Base-by-base conservation (phyloP, 148 eudicot genomes). In the Rhododendron ferrugineum region DNA sequence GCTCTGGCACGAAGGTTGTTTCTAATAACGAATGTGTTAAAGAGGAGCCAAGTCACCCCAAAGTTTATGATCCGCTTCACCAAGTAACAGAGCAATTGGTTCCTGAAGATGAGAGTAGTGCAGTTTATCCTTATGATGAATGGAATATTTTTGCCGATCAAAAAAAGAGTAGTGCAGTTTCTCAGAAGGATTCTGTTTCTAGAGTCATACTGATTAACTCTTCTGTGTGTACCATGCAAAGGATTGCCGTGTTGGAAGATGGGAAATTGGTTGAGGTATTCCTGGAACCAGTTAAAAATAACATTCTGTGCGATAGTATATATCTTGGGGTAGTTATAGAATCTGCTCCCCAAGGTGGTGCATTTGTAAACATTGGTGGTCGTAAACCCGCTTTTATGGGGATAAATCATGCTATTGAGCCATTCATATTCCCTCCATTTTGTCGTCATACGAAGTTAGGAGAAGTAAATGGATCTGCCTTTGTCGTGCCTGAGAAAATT, bases 311-410 rank as follows among this genome's bases (percentile, higher is more conserved):
- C 88, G 98, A 93, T 91, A 96, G 93, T 89, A 93, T 96, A 88
- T 96, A 96, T 86, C 91, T 96, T 73, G 99, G 98, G 85, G 93
- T 89, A 44, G 90, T 96, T 64, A 89, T 93, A 54, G 91, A 92
- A 85, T 92, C 94, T 84, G 98, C 90, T 88, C 99, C 99, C 87
- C 96, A 94, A 97, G 97, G 98, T 74, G 98, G 97, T 86, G 99
- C 99, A 88, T 95, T 96, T 92, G 97, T 96, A 83, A 92, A 95
- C 87, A 95, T 96, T 84, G 98, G 97, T 66, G 88, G 88, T 84
- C 79, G 93, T 72, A 93, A 93, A 88, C 92, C 93, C 78, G 94
- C 93, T 84, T 91, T 96, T 80, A 93, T 96, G 98, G 93, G 91
- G 89, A 93, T 95, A 85, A 92, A 85, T 86, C 85, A 89, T 86